phyloP scores from a whole-genome alignment of 768 basidiomycete genomes.

The Naganishia onofrii region DNA sequence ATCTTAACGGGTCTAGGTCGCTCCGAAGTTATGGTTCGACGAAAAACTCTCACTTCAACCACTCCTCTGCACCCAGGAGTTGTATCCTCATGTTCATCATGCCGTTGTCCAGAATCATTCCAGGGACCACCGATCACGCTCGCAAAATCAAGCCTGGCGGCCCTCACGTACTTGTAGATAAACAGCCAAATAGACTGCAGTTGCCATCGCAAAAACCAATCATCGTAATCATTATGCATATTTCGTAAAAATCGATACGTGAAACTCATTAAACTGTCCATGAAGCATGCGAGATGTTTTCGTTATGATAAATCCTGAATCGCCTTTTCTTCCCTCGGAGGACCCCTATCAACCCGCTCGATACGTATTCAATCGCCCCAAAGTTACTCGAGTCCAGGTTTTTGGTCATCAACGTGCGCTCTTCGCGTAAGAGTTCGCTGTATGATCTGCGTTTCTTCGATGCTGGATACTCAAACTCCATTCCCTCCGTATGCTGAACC shows the following conservation, averaged over 20 bases:
- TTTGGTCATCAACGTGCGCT: background rate
- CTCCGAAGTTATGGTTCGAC: too few relatives aligned
- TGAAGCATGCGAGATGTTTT: background rate
- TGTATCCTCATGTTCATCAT: background rate
- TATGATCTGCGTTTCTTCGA: background rate
- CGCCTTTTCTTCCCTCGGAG: background rate
- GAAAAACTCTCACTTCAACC: too few relatives aligned
- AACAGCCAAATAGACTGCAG: background rate
- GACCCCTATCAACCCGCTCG: background rate
- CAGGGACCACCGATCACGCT: background rate
- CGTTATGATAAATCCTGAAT: background rate
- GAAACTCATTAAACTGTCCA: constrained; percentile 3
- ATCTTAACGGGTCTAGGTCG: too few relatives aligned
- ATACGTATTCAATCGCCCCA: background rate
- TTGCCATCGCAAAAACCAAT: background rate
- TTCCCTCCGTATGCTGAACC: background rate
- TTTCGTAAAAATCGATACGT: constrained; percentile 2
- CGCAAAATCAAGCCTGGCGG: too few relatives aligned
- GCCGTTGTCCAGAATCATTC: background rate
- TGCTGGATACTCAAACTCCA: background rate
- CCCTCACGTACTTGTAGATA: background rate
- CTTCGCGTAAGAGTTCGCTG: background rate
- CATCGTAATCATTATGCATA: background rate
- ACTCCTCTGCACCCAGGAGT: too few relatives aligned
- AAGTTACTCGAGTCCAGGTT: background rate